A percentile compares a stretch with the other conserved stretches of the same genome.
Evolutionary conservation across 208 protist species (phyloP).

Genomic region (Plasmodiophora brassicae): DNA sequence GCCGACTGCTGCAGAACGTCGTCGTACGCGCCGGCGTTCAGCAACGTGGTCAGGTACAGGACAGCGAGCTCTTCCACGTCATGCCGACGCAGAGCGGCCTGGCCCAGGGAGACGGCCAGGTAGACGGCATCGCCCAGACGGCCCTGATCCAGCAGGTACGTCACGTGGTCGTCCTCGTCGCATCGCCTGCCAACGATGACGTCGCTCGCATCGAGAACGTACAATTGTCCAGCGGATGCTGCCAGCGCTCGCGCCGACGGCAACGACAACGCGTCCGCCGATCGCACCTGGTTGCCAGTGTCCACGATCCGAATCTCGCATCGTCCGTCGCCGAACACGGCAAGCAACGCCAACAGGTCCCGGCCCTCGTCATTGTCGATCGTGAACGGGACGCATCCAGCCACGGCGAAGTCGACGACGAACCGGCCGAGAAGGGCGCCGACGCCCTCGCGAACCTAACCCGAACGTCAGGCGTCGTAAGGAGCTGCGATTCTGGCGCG

Average conservation of each 20-base stretch:
- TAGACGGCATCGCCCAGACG: background rate
- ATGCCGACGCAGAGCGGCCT: background rate
- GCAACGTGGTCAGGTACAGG: background rate
- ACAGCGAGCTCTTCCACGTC: background rate
- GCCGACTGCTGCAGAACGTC: background rate
- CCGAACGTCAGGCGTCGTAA: too few relatives aligned
- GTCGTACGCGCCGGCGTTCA: background rate
- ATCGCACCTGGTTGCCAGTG: too few relatives aligned
- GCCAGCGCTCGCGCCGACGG: too few relatives aligned
- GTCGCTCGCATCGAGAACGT: background rate
- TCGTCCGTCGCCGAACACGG: too few relatives aligned
- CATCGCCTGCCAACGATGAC: background rate
- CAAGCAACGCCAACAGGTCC: too few relatives aligned
- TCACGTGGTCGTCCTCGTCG: constrained; percentile 6
- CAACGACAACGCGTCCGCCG: too few relatives aligned
- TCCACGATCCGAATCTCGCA: too few relatives aligned
- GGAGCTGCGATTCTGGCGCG: too few relatives aligned
- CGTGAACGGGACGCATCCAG: background rate
- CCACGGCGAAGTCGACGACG: background rate
- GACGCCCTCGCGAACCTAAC: too few relatives aligned
- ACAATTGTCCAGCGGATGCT: too few relatives aligned
- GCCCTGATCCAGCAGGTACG: background rate
- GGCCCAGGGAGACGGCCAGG: background rate
- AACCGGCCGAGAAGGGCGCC: background rate
- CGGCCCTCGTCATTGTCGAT: too few relatives aligned